These are phyloP conservation scores for Pseudodiploospora longispora DNA, from an alignment of 2,329 filamentous ascomycete genomes.

Conservation along the genomic window DNA sequence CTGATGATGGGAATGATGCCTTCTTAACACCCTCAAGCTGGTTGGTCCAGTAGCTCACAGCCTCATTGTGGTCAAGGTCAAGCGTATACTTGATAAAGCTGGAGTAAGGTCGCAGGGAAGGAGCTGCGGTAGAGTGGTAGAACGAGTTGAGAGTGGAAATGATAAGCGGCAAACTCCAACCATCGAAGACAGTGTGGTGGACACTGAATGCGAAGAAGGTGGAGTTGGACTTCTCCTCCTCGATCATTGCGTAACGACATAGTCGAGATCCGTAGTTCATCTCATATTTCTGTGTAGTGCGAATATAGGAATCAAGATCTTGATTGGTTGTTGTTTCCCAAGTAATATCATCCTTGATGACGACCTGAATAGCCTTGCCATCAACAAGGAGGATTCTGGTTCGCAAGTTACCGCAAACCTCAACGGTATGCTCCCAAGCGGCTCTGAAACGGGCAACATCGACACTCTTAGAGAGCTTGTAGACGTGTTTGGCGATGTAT, in stretches of 20 bases:
- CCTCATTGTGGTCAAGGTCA: slow-evolving; percentile 1
- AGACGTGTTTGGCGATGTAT: slow-evolving; percentile 5
- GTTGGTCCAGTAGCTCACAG: slow-evolving; percentile 3
- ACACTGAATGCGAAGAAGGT: slow-evolving; percentile 3
- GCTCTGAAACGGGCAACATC: slow-evolving; percentile 1
- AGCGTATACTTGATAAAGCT: slow-evolving; percentile 5
- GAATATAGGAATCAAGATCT: slow-evolving; percentile 1
- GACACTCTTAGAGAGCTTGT: slow-evolving; percentile 3
- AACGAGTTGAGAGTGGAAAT: slow-evolving; percentile 1
- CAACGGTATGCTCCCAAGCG: slow-evolving; percentile 4
- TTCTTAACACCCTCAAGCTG: slow-evolving; percentile 1
- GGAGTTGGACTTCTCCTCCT: background rate
- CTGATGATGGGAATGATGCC: slow-evolving; percentile 9
- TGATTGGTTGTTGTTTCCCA: background rate
- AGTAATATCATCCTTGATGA: background rate
- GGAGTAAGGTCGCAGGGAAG: slow-evolving; percentile 7
- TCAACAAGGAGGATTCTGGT: slow-evolving; percentile 6
- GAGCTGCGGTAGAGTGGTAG: slow-evolving; percentile 8
- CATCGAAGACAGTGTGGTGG: slow-evolving; percentile 6
- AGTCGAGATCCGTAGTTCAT: slow-evolving; percentile 10
- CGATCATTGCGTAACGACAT: slow-evolving; percentile 7
- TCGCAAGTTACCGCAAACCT: slow-evolving; percentile 4
- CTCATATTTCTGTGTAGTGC: background rate
- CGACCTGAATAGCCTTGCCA: background rate
- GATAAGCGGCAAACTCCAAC: slow-evolving; percentile 2